Percentiles rank a stretch among this genome's conserved stretches.
Evolutionary conservation across 1,284 basidiomycete species (phyloP).

Genomic region (Caloboletus inedulis): DNA sequence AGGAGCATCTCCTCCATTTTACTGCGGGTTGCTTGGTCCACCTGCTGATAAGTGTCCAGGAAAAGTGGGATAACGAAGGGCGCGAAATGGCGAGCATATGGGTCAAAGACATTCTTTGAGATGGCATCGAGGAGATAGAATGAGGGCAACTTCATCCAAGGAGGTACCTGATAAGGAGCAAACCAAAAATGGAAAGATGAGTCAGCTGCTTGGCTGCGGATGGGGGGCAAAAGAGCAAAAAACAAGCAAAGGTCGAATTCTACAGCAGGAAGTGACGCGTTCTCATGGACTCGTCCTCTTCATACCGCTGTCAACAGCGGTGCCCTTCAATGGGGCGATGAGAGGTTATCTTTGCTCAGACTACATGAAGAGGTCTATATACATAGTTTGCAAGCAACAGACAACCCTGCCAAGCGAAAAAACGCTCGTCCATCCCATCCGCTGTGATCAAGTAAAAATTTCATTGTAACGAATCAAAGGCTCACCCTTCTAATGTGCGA

Average conservation of each 20-base stretch:
- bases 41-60: conserved; percentile 79
- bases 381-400: conserved; percentile 35
- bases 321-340: conserved; percentile 30
- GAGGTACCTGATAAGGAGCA: conserved; percentile 66
- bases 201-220: conserved; percentile 52
- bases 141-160: conserved; percentile 87
- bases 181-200: conserved; percentile 44
- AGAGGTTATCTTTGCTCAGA: conserved; percentile 41
- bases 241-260: conserved; percentile 24
- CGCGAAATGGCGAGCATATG: conserved; percentile 81
- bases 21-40: conserved; percentile 77
- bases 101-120: conserved; percentile 89
- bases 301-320: conserved; percentile 34
- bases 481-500: conserved; percentile 86
- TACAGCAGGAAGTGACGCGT: conserved; percentile 18
- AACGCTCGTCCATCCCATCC: conserved; percentile 29
- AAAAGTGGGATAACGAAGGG: conserved; percentile 77
- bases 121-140: conserved; percentile 97
- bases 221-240: conserved; percentile 25
- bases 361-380: conserved; percentile 37
- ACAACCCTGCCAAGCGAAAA: conserved; percentile 23
- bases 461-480: conserved; percentile 30
- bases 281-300: conserved; percentile 34
- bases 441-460: conserved; percentile 24
- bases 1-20: conserved; percentile 97